These are phyloP conservation scores for Prunella vulgaris DNA, from an alignment of 257 asterid genomes.

Conservation along the genomic window DNA sequence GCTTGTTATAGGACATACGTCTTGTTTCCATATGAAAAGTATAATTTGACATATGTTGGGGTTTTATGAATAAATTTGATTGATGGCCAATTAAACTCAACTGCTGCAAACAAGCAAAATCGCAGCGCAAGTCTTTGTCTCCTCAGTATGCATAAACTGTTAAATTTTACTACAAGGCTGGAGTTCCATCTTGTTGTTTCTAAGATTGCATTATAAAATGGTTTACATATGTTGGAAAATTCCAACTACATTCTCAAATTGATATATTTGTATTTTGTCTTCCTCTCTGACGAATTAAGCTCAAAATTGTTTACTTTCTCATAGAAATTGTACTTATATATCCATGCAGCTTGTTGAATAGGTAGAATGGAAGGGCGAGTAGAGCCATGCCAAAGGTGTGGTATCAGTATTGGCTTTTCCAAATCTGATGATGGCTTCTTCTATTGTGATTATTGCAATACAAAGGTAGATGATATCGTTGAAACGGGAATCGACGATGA, in stretches of 20 bases:
- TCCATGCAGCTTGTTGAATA: background rate
- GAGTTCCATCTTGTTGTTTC: too few species aligned
- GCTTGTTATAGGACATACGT: too few species aligned
- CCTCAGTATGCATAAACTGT: too few species aligned
- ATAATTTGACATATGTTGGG: too few species aligned
- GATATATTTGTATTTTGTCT: background rate
- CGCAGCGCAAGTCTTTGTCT: too few species aligned
- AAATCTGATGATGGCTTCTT: slow-evolving; percentile 52
- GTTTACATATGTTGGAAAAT: too few species aligned
- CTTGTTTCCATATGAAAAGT: too few species aligned
- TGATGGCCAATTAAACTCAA: too few species aligned
- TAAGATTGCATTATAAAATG: too few species aligned
- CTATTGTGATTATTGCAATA: slow-evolving; percentile 45
- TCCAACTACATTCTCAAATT: background rate
- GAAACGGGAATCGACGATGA: slow-evolving; percentile 53
- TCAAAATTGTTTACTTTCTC: background rate
- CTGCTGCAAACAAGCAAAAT: too few species aligned
- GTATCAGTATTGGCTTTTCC: slow-evolving; percentile 30
- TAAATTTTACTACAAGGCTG: too few species aligned
- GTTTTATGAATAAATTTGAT: too few species aligned
- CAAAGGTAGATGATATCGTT: slow-evolving; percentile 51
- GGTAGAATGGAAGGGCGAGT: slow-evolving; percentile 34
- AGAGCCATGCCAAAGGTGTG: slow-evolving; percentile 44
- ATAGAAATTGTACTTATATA: background rate
- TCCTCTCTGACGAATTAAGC: background rate